Base-by-base conservation (phyloP, 2,329 filamentous ascomycete genomes). In the Rachicladosporium sp. region DNA sequence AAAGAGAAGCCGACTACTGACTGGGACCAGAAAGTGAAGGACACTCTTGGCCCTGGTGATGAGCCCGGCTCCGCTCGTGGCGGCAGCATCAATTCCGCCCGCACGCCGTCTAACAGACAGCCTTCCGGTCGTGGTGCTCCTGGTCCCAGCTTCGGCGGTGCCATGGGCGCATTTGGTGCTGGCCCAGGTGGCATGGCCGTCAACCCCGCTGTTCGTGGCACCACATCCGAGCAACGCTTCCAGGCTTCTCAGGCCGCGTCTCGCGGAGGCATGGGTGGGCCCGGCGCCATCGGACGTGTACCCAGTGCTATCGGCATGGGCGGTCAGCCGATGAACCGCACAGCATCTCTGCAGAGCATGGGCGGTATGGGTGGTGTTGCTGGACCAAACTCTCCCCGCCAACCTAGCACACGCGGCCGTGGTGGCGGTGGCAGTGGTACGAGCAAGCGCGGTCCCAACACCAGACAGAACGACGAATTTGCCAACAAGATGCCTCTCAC, bases 1-100 rank as follows among this genome's bases (percentile, higher is more conserved):
- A 93, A 86, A 46, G 91, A 98, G 69, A 93, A 95, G 66, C 91
- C 91, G 10, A 93, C 87, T 1, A 64, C 88, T 33, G 89, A 96
- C 56, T 98, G 94, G 76, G 83, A 93, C 57, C 73, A 80, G 49
- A 88, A 91, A 56, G 79, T 98, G 45, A 73, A 89, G 73, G 80
- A 82, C 65, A 71, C 81, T 68, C 62, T 98, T 49, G 89, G 89
- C 42, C 88, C 94, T 48, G 69, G 70, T 30, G 78, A 82, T 42
- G 69, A 75, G 43, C 49, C 54, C 36, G 48, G 43, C 34, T 76
- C 76, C 65, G 84, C 64, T 68, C 81, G 62, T 61, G 74, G 60
- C 64, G 78, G 58, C 15, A 19, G 15, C 15, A 19, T 19, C 5
- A 19, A 19, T 63, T 78, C 61, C 61, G 81, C 54, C 21, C 81